Base-by-base conservation (phyloP, 2,329 filamentous ascomycete species). In the Fusarium algeriense region DNA sequence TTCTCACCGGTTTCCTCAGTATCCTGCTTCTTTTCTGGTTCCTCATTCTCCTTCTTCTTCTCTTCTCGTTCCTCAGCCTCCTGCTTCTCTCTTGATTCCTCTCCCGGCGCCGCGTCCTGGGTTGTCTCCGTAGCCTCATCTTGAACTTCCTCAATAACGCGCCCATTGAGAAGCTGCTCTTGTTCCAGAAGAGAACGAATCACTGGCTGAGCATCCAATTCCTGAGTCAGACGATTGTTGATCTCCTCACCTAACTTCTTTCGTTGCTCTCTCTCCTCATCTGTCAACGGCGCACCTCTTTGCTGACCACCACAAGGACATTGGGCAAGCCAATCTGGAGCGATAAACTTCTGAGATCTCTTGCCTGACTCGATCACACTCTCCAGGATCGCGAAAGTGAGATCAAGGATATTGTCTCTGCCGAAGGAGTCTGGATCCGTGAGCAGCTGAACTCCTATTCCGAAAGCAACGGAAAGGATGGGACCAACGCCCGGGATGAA, bases 371-470 rank as follows among this genome's bases (percentile, higher is more conserved):
- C 5, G 0, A 61, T 13, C 12, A 68, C n/a, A 2, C 6, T 35
- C 15, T 68, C 65, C 17, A 57, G 19, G 19, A 37, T 2, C 0
- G 56, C 20, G 3, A 38, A 17, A 1, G 23, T 14, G 6, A 68
- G 8, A 1, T 44, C 58, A 5, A 68, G 50, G 3, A 68, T 23
- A 2, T 68, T 63, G 1, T 68, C 57, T 0, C n/a, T 12, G 1
- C 35, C 20, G 6, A 67, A 67, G 1, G 63, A 50, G 0, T 35
- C 23, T 0, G 65, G 65, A 3, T 68, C 65, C 6, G 30, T 52
- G 2, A 68, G 23, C 3, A 63, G 35, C 5, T 68, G 46, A 2
- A 68, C 13, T 3, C 40, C 65, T 0, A 68, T 68, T 7, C 65
- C 65, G 32, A 68, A 68, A 1, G 41, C 57, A 5, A 68, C 10